phyloP scores from a whole-genome alignment of 345 rosid genomes.

The Clausena lansium region DNA sequence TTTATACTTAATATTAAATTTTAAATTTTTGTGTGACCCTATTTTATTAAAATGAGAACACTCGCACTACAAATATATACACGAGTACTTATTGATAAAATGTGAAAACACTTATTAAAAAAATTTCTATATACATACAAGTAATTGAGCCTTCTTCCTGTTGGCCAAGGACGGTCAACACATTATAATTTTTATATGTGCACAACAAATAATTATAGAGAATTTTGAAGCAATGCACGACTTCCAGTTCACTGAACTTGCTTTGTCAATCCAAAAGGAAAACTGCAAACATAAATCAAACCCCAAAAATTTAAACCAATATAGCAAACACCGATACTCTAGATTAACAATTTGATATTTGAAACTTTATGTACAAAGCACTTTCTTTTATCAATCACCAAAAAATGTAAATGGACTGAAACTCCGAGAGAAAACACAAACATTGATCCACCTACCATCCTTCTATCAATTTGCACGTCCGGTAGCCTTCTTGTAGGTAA shows the following conservation, averaged over 20 bases:
- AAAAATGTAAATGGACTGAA: neutral
- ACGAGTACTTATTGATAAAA: too few relatives aligned
- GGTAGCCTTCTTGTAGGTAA: constrained; percentile 69
- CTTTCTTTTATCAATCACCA: neutral
- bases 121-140: too few relatives aligned
- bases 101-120: too few relatives aligned
- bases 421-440: constrained; percentile 5
- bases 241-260: neutral
- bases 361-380: neutral
- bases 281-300: neutral
- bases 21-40: too few relatives aligned
- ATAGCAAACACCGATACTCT: neutral
- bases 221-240: neutral
- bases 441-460: neutral
- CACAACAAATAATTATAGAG: neutral
- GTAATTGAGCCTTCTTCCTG: neutral
- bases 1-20: too few relatives aligned
- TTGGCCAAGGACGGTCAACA: neutral
- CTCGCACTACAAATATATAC: too few relatives aligned
- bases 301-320: neutral
- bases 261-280: neutral
- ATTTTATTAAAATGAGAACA: too few relatives aligned
- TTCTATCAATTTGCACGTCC: constrained; percentile 28
- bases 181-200: too few relatives aligned
- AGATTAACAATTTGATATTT: neutral